Percentiles rank a stretch among this genome's conserved stretches.
These are phyloP conservation scores for Austroboletus eburneus DNA, from an alignment of 768 basidiomycete genomes.

Conservation along the genomic window DNA sequence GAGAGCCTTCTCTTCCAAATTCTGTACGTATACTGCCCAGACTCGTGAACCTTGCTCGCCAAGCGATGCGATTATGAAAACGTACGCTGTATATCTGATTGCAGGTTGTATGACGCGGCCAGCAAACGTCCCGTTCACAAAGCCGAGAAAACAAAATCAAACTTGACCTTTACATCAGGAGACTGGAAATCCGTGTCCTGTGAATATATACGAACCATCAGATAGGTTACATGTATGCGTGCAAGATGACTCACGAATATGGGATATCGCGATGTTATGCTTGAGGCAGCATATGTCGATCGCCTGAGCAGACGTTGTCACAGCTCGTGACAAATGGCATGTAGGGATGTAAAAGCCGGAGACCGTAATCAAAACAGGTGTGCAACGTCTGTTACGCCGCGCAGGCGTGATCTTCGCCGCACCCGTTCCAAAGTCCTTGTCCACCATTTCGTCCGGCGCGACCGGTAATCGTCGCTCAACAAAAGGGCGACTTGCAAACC, in stretches of 20 bases:
- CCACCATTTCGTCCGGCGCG: conserved; percentile 81
- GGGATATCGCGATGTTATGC: conserved; percentile 88
- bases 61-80: not conserved
- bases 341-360: conserved; percentile 91
- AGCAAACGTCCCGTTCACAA: conserved; percentile 51
- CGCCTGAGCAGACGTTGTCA: conserved; percentile 95
- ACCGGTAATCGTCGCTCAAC: conserved; percentile 83
- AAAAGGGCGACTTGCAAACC: conserved; percentile 89
- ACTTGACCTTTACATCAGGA: conserved; percentile 72
- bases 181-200: conserved; percentile 64
- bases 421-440: conserved; percentile 96
- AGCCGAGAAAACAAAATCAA: conserved; percentile 79
- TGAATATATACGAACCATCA: not conserved
- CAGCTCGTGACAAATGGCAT: conserved; percentile 98
- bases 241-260: conserved; percentile 51
- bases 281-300: conserved; percentile 75
- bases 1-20: conserved; percentile 56
- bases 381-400: conserved; percentile 94
- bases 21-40: conserved; percentile 59
- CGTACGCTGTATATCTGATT: conserved; percentile 54
- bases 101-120: conserved; percentile 83
- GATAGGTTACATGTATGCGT: not conserved
- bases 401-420: conserved; percentile 99
- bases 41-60: not conserved
- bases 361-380: conserved; percentile 87